phyloP scores from a whole-genome alignment of 2,329 filamentous ascomycete species.

The Coleophoma eucalyptorum region DNA sequence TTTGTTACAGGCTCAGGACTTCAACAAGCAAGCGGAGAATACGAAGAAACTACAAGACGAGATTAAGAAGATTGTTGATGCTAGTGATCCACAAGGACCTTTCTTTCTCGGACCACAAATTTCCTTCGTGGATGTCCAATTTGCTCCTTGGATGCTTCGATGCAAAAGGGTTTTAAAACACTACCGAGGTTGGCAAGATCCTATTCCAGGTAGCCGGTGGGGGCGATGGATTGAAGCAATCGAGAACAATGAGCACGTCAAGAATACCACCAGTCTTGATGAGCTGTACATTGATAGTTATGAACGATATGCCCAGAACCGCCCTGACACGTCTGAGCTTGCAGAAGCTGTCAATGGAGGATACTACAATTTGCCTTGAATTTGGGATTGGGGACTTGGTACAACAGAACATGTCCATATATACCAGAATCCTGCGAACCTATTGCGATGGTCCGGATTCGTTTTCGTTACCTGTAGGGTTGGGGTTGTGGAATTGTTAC shows the following conservation, averaged over 20 bases:
- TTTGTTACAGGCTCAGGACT: conserved; percentile 63
- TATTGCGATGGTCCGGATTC: too few relatives aligned
- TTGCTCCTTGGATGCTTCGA: conserved; percentile 36
- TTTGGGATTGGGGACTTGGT: neutral
- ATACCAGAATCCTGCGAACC: too few relatives aligned
- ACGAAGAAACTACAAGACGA: conserved; percentile 60
- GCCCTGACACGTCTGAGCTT: conserved; percentile 52
- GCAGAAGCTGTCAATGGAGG: conserved; percentile 58
- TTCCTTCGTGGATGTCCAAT: conserved; percentile 33
- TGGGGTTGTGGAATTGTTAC: too few relatives aligned
- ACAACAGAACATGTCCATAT: too few relatives aligned
- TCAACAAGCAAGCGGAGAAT: conserved; percentile 50
- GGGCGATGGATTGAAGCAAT: conserved; percentile 32
- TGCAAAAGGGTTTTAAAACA: conserved; percentile 31
- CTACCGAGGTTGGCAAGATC: conserved; percentile 33
- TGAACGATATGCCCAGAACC: conserved; percentile 62
- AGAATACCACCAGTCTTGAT: conserved; percentile 32
- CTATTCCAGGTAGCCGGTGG: conserved; percentile 29
- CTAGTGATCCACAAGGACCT: conserved; percentile 26
- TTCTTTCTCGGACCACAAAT: conserved; percentile 30
- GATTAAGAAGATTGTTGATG: conserved; percentile 45
- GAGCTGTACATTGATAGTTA: conserved; percentile 67
- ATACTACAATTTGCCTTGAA: conserved; percentile 16
- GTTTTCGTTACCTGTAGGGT: too few relatives aligned
- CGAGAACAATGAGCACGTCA: conserved; percentile 31